These are phyloP conservation scores for Fusarium camptoceras DNA, from an alignment of 2,329 filamentous ascomycete genomes.

Conservation along the genomic window DNA sequence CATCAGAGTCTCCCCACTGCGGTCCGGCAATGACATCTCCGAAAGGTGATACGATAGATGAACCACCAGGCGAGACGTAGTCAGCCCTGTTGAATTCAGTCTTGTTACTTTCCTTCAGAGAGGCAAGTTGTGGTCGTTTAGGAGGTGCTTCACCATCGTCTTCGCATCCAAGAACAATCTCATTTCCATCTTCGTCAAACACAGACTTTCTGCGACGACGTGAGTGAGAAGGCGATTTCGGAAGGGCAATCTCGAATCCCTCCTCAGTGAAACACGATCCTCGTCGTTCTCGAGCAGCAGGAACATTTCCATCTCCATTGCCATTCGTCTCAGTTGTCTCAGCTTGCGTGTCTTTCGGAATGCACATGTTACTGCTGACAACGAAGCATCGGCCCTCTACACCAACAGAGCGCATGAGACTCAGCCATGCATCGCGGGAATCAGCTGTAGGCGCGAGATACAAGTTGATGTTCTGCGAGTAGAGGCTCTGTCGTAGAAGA, in stretches of 20 bases:
- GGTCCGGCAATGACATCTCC: slow-evolving; percentile 85
- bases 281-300: slow-evolving; percentile 16
- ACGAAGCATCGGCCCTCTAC: slow-evolving; percentile 88
- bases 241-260: slow-evolving; percentile 61
- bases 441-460: slow-evolving; percentile 94
- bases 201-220: slow-evolving; percentile 54
- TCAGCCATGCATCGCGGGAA: slow-evolving; percentile 82
- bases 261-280: slow-evolving; percentile 60
- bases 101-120: background rate
- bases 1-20: slow-evolving; percentile 81
- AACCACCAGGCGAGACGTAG: slow-evolving; percentile 80
- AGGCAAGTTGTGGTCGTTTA: slow-evolving; percentile 18
- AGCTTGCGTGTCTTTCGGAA: slow-evolving; percentile 53
- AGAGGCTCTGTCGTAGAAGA: slow-evolving; percentile 82
- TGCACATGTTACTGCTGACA: slow-evolving; percentile 85
- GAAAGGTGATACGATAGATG: slow-evolving; percentile 81
- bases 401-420: slow-evolving; percentile 84
- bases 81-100: slow-evolving; percentile 43
- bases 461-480: slow-evolving; percentile 90
- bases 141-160: slow-evolving; percentile 36
- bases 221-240: slow-evolving; percentile 44
- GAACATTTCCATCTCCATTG: background rate
- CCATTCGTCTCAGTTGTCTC: background rate
- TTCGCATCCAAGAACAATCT: slow-evolving; percentile 61
- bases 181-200: slow-evolving; percentile 66